A percentile compares a stretch with the other conserved stretches of the same genome.
phyloP scores from a whole-genome alignment of 75 land plant species.

The Pinus tabuliformis region DNA sequence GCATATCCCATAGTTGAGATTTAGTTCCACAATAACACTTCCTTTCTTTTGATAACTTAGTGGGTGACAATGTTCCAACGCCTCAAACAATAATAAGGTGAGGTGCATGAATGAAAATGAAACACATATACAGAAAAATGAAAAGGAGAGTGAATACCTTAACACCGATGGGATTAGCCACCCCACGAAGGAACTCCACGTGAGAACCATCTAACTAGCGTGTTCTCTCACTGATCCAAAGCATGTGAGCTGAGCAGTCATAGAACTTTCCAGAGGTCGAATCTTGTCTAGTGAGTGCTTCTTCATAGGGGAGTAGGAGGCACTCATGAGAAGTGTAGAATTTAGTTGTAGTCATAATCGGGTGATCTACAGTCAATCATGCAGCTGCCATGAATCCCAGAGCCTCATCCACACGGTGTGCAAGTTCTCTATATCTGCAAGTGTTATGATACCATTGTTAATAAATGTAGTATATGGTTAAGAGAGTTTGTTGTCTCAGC shows the following conservation, averaged over 20 bases:
- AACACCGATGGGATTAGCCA: conserved; percentile 62
- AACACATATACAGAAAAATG: too few species aligned
- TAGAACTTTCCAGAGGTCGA: conserved; percentile 38
- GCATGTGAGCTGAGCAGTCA: conserved; percentile 42
- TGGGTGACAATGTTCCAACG: too few species aligned
- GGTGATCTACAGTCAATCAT: conserved; percentile 37
- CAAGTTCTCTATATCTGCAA: conserved; percentile 50
- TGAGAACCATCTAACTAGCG: conserved; percentile 71
- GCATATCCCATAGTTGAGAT: too few species aligned
- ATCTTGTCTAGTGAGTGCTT: conserved; percentile 45
- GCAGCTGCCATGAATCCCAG: conserved; percentile 65
- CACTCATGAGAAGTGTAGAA: conserved; percentile 53
- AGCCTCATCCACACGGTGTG: conserved; percentile 66
- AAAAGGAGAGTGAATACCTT: conserved; percentile 26
- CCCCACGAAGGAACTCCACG: conserved; percentile 60
- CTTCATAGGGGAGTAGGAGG: conserved; percentile 48
- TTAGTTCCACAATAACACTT: too few species aligned
- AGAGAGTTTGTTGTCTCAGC: too few species aligned
- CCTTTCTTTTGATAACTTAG: too few species aligned
- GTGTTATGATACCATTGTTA: not conserved
- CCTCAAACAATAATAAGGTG: too few species aligned
- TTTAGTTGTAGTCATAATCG: conserved; percentile 22
- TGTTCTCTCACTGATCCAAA: conserved; percentile 60
- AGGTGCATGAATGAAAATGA: too few species aligned
- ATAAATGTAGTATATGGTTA: too few species aligned